A percentile compares a stretch with the other conserved stretches of the same genome.
Evolutionary conservation across 2,329 filamentous ascomycete species (phyloP).

Genomic region (Penicillium sp.): DNA sequence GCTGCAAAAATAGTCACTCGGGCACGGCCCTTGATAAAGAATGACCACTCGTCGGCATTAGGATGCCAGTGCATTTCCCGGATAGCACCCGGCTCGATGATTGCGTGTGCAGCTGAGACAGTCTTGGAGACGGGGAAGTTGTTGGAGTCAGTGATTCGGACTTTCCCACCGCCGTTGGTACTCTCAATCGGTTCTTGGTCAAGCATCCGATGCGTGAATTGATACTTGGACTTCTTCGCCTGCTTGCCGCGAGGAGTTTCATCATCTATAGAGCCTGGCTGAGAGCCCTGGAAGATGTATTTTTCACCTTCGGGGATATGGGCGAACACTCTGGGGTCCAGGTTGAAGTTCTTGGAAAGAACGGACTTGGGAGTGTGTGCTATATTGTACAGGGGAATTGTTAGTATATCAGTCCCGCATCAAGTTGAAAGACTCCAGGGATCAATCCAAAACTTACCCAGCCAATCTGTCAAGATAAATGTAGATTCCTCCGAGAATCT

Average conservation of each 20-base stretch:
- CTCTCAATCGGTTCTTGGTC: slow-evolving; percentile 65
- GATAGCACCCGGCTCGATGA: slow-evolving; percentile 70
- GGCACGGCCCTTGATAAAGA: slow-evolving; percentile 72
- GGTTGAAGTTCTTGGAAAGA: slow-evolving; percentile 73
- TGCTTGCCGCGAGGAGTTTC: slow-evolving; percentile 60
- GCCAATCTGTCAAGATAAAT: slow-evolving; percentile 74
- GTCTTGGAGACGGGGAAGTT: slow-evolving; percentile 77
- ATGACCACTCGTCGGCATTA: slow-evolving; percentile 77
- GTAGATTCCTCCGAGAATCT: slow-evolving; percentile 68
- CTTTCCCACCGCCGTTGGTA: slow-evolving; percentile 65
- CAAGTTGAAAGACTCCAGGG: not conserved
- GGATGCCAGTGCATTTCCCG: slow-evolving; percentile 84
- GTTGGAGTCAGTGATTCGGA: slow-evolving; percentile 72
- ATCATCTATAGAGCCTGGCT: slow-evolving; percentile 65
- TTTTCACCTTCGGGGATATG: slow-evolving; percentile 52
- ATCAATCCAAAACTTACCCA: slow-evolving; percentile 50
- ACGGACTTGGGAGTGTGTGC: slow-evolving; percentile 74
- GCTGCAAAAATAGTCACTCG: slow-evolving; percentile 76
- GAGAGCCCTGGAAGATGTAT: slow-evolving; percentile 74
- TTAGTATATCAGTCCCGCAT: not conserved
- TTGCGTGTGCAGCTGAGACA: slow-evolving; percentile 67
- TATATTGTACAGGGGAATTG: slow-evolving; percentile 23
- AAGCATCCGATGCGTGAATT: slow-evolving; percentile 72
- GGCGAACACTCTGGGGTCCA: slow-evolving; percentile 67
- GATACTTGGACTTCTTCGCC: slow-evolving; percentile 61